Evolutionary conservation across 352 stramenopile species (phyloP).

Genomic region (Poterioochromonas sp.): DNA sequence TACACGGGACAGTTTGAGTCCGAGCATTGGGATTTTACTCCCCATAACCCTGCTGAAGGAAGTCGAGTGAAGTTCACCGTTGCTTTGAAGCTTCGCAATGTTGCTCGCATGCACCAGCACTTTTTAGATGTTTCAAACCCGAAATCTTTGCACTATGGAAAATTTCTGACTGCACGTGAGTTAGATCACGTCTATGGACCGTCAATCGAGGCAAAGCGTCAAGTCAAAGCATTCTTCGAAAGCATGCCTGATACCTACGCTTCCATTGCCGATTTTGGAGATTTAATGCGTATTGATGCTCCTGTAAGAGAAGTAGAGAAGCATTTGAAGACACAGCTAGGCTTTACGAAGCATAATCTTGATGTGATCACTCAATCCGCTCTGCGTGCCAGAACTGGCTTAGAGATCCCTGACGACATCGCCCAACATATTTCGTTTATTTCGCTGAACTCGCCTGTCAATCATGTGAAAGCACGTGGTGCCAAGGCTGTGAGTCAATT

Average conservation of each 20-base stretch:
- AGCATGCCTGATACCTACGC: neutral
- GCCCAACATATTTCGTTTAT: neutral
- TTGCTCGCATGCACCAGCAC: neutral
- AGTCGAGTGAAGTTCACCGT: neutral
- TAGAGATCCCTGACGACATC: neutral
- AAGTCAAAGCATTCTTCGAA: neutral
- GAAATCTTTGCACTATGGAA: neutral
- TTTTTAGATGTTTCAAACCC: constrained; percentile 16
- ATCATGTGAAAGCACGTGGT: neutral
- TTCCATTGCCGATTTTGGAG: neutral
- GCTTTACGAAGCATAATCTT: neutral
- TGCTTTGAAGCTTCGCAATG: neutral
- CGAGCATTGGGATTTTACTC: neutral
- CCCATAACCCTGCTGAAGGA: neutral
- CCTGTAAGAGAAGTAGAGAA: neutral
- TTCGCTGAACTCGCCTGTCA: neutral
- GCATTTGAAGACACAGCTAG: neutral
- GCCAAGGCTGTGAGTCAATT: neutral
- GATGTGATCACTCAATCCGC: neutral
- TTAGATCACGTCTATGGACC: neutral
- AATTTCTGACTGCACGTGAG: neutral
- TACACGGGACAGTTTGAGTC: neutral
- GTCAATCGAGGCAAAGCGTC: neutral
- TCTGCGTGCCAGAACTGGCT: neutral
- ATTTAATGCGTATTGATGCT: neutral